These are phyloP conservation scores for Dactylella cylindrospora DNA, from an alignment of 2,329 filamentous ascomycete genomes.

Conservation along the genomic window DNA sequence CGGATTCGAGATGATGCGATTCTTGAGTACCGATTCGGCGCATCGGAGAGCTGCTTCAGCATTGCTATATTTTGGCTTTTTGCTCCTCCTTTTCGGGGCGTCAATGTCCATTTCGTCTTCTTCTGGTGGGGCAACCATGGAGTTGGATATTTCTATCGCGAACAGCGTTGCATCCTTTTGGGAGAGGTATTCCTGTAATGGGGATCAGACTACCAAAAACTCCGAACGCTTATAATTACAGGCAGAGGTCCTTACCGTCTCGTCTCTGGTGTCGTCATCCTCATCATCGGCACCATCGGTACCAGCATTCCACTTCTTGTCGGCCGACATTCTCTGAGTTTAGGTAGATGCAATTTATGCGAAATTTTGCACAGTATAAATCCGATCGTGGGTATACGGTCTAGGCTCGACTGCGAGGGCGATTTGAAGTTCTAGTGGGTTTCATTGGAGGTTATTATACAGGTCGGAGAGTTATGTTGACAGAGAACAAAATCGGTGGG, in stretches of 20 bases:
- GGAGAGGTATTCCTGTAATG: conserved; percentile 73
- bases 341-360: neutral
- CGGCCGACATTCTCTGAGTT: conserved; percentile 51
- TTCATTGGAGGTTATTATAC: too few relatives aligned
- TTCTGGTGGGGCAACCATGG: conserved; percentile 65
- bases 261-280: conserved; percentile 68
- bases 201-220: neutral
- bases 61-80: conserved; percentile 65
- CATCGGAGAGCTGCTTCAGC: conserved; percentile 85
- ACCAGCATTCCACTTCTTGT: conserved; percentile 59
- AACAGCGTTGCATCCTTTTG: conserved; percentile 98
- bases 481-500: neutral
- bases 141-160: conserved; percentile 83
- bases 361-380: too few relatives aligned
- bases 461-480: too few relatives aligned
- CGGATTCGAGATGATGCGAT: conserved; percentile 94
- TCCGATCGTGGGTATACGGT: too few relatives aligned
- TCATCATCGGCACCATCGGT: conserved; percentile 62
- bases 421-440: too few relatives aligned
- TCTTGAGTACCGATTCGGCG: conserved; percentile 93
- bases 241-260: conserved; percentile 57
- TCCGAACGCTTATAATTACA: neutral
- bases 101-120: conserved; percentile 47
- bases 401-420: too few relatives aligned
- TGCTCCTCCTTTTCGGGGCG: conserved; percentile 50